phyloP scores from a whole-genome alignment of 2,329 filamentous ascomycete species.

The Dactylellina leptospora region DNA sequence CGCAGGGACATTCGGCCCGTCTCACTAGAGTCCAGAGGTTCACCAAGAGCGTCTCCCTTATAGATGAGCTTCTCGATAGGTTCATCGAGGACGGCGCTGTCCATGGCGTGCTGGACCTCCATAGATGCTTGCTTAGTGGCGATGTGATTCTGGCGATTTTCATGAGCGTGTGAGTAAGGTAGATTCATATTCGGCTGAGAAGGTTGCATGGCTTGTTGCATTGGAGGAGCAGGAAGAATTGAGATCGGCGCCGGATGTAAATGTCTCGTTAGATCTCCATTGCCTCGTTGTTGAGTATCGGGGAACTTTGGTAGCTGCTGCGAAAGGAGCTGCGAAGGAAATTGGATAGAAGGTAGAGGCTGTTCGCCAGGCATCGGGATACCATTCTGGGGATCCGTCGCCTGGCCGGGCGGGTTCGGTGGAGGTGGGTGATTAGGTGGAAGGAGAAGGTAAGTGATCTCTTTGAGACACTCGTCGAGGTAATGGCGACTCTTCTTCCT shows the following conservation, averaged over 20 bases:
- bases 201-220: constrained; percentile 23
- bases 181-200: constrained; percentile 36
- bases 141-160: constrained; percentile 35
- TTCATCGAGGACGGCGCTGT: constrained; percentile 62
- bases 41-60: constrained; percentile 68
- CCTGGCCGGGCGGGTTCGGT: constrained; percentile 62
- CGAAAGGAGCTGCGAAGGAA: constrained; percentile 66
- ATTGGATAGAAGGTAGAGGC: constrained; percentile 60
- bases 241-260: constrained; percentile 66
- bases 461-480: constrained; percentile 72
- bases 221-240: constrained; percentile 69
- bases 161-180: constrained; percentile 28
- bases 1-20: constrained; percentile 72
- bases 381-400: constrained; percentile 57
- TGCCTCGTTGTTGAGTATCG: constrained; percentile 62
- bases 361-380: constrained; percentile 55
- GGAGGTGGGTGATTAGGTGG: constrained; percentile 71
- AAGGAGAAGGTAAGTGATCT: constrained; percentile 74
- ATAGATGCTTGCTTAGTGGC: constrained; percentile 14
- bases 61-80: constrained; percentile 69
- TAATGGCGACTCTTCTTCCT: constrained; percentile 67
- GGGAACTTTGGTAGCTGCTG: constrained; percentile 69
- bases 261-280: constrained; percentile 30
- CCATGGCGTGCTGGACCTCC: constrained; percentile 26
- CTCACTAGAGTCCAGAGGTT: constrained; percentile 64